A percentile compares a stretch with the other conserved stretches of the same genome.
phyloP scores from a whole-genome alignment of 768 basidiomycete genomes.

The Boletus speciosus region DNA sequence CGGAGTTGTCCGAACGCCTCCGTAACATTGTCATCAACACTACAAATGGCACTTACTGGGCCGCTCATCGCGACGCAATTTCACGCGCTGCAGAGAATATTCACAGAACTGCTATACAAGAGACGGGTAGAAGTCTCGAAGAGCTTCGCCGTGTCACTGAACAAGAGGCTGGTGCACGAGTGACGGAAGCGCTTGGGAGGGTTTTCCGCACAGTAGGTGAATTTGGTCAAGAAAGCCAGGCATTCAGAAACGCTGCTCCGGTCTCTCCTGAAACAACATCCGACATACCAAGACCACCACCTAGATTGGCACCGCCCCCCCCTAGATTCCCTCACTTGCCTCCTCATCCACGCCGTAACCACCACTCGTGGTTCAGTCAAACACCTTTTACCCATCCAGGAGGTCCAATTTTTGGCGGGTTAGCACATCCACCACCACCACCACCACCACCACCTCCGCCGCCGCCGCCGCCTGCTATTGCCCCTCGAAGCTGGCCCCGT shows the following conservation, averaged over 20 bases:
- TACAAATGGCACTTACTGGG: slow-evolving; percentile 67
- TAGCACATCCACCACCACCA: slow-evolving; percentile 16
- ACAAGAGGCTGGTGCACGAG: slow-evolving; percentile 59
- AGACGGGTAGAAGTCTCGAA: slow-evolving; percentile 38
- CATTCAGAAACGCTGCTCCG: neutral
- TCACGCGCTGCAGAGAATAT: slow-evolving; percentile 56
- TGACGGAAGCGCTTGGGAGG: slow-evolving; percentile 59
- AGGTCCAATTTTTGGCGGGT: slow-evolving; percentile 17
- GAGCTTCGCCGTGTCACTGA: slow-evolving; percentile 50
- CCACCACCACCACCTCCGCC: slow-evolving; percentile 11
- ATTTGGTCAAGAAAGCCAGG: slow-evolving; percentile 21
- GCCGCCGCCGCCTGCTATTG: neutral
- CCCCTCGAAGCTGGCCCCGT: slow-evolving; percentile 23
- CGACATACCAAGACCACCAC: slow-evolving; percentile 6
- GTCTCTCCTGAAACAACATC: neutral
- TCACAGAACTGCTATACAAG: slow-evolving; percentile 42
- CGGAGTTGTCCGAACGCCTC: slow-evolving; percentile 66
- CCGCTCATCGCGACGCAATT: slow-evolving; percentile 54
- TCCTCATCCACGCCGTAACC: slow-evolving; percentile 18
- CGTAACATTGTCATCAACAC: slow-evolving; percentile 63
- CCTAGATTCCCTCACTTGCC: slow-evolving; percentile 18
- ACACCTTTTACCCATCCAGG: slow-evolving; percentile 5
- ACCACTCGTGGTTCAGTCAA: slow-evolving; percentile 25
- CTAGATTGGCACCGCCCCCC: slow-evolving; percentile 9
- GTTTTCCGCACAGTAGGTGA: slow-evolving; percentile 54